Conservation (phyloP, 2,329 filamentous ascomycete species). For the Claviceps paspali region DNA sequence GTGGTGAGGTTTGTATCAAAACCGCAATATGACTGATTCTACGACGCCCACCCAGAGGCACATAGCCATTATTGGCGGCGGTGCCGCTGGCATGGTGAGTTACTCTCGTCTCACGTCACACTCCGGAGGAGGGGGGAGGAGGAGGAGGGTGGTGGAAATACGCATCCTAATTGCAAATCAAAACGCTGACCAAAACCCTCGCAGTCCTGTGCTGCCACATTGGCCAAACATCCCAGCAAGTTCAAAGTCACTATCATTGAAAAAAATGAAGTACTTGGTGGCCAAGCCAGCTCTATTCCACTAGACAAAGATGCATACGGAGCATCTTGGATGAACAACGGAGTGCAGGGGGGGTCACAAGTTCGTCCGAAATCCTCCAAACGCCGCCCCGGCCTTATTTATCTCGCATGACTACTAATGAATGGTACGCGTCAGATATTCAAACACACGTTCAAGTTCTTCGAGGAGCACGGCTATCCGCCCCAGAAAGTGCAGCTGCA, state of each 20-base stretch:
- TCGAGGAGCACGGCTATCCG: slow-evolving; percentile 38
- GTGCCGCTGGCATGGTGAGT: slow-evolving; percentile 45
- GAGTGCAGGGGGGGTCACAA: slow-evolving; percentile 42
- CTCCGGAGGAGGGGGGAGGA: too few species aligned
- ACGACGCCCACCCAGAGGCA: slow-evolving; percentile 21
- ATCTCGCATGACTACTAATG: too few species aligned
- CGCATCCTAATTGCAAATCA: not conserved
- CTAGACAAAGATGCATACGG: slow-evolving; percentile 41
- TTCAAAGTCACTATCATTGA: slow-evolving; percentile 53
- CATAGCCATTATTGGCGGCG: slow-evolving; percentile 45
- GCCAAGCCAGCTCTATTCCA: slow-evolving; percentile 44
- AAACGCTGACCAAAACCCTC: not conserved
- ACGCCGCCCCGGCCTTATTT: not conserved
- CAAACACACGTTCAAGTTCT: slow-evolving; percentile 53
- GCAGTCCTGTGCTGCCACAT: slow-evolving; percentile 49
- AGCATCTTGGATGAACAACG: slow-evolving; percentile 46
- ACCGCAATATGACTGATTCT: slow-evolving; percentile 2
- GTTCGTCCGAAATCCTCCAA: slow-evolving; percentile 8
- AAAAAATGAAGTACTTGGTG: slow-evolving; percentile 40
- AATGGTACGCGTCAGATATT: slow-evolving; percentile 33
- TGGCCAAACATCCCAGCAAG: slow-evolving; percentile 48
- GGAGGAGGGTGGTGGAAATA: too few species aligned
- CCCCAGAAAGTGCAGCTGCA: slow-evolving; percentile 45
- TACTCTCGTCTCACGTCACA: not conserved
- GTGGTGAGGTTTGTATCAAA: not conserved